A percentile compares a stretch with the other conserved stretches of the same genome.
Conservation (phyloP, 768 basidiomycete genomes). For the Suillus occidentalis region DNA sequence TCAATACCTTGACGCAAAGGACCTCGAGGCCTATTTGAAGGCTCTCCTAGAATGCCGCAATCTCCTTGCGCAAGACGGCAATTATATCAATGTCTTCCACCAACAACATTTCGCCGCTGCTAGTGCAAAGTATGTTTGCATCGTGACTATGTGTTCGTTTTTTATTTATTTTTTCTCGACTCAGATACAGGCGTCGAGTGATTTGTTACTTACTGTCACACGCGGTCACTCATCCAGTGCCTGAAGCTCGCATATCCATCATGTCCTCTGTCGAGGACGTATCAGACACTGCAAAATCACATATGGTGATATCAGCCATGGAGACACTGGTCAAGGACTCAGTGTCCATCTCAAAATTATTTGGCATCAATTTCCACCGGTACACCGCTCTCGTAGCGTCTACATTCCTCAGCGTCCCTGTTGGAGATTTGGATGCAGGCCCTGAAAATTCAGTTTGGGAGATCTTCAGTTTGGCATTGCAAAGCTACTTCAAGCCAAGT, state of each 20-base stretch:
- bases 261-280: constrained; percentile 47
- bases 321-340: constrained; percentile 35
- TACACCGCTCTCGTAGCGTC: constrained; percentile 39
- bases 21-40: constrained; percentile 58
- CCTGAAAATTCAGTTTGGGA: constrained; percentile 48
- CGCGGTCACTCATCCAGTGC: constrained; percentile 53
- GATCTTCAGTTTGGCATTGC: constrained; percentile 45
- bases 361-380: constrained; percentile 38
- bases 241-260: constrained; percentile 50
- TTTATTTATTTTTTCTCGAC: constrained; percentile 5
- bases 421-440: constrained; percentile 44
- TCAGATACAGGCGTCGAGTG: constrained; percentile 69
- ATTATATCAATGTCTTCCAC: constrained; percentile 61
- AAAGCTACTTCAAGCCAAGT: constrained; percentile 50
- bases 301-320: constrained; percentile 61
- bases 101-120: constrained; percentile 48
- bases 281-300: constrained; percentile 43
- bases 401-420: constrained; percentile 51
- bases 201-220: constrained; percentile 83
- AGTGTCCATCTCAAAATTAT: constrained; percentile 29
- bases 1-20: constrained; percentile 69
- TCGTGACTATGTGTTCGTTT: constrained; percentile 17
- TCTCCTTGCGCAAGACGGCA: constrained; percentile 59
- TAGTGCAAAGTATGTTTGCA: constrained; percentile 48
- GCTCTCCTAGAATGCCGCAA: constrained; percentile 50